Evolutionary conservation across 2,329 filamentous ascomycete genomes (phyloP), one percentile per base, ranked within the genome.

Genomic region (Pseudogymnoascus pannorum): DNA sequence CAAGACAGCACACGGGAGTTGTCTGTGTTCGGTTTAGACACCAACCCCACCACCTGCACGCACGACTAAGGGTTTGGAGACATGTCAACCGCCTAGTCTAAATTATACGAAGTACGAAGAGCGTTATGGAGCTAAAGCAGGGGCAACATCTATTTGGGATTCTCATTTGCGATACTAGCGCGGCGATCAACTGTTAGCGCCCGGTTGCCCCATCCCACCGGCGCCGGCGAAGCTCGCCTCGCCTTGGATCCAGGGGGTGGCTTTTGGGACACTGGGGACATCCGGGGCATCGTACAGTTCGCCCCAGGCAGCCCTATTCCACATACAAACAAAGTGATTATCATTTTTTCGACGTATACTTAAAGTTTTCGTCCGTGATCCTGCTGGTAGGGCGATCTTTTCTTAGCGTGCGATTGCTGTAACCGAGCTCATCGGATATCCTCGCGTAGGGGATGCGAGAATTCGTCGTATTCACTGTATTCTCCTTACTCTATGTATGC

Each of bases 381-480:
- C n/a, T 54, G 48, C 26, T 33, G n/a, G 26, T n/a, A 31, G 4
- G 11, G 48, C 48, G 48, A 54, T 54, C 48, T 14, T 20, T 54
- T 54, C 48, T 54, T 54, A 31, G 48, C 48, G 48, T 26, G 48
- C 48, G 48, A 54, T 54, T 54, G 48, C 48, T 54, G 48, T 5
- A 31, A 54, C 48, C 48, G 48, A 54, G 48, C 48, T 54, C 24
- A 14, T 54, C 26, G 26, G 26, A 20, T 31, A 54, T 2, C 26
- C 26, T 31, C 48, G 48, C 48, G 4, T 54, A 2, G 16, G 29
- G 44, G 24, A 54, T 54, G n/a, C 24, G 9, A 31, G 26, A 24
- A 18, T 31, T 54, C 44, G n/a, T n/a, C 48, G 14, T 26, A 18
- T 31, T 54, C 44, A 24, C 24, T 26, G 14, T 31, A 54, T 54